Base-by-base conservation (phyloP, 2,329 filamentous ascomycete species). In the Xylariaceae sp. region DNA sequence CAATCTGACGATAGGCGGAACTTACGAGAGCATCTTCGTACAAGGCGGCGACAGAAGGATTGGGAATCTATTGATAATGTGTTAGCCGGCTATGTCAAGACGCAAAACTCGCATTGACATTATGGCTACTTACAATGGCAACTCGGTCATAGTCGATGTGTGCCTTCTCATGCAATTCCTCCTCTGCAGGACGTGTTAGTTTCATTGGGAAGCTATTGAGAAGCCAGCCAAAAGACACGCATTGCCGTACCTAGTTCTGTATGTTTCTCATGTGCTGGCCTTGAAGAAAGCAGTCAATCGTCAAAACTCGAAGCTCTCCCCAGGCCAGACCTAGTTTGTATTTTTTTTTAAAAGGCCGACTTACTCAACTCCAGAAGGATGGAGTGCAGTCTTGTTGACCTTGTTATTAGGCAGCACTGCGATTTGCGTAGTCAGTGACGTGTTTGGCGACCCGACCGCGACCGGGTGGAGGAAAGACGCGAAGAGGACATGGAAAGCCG, bases 91-190 rank as follows among this genome's bases (percentile, higher is more conserved):
- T 34, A 31, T 31, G 34, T 9, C 39, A 45, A 47, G 19, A 19
- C 39, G 56, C 51, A 42, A 35, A 37, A 40, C 31, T 30, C 30
- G 39, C 30, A 8, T 11, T 5, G 31, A n/a, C 4, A 19, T 41
- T 12, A 42, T 9, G 29, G 19, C 29, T 6, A 72, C 89, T 73
- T 82, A 95, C 91, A 80, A 99, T 99, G 61, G 94, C 89, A 69
- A 99, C 94, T 71, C 91, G 88, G 76, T 97, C 89, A 73, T 97
- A 99, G 81, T 99, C 94, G 71, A 99, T 99, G 81, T 99, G 92
- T 65, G 94, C 94, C 71, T 87, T 91, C 76, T 96, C 90, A 75
- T 97, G 91, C 59, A 99, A 88, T 74, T 96, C 90, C 78, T 97
- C 91, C 78, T 99, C 80, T 77, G 62, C 51, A 53, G 40, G 48